A percentile compares a stretch with the other conserved stretches of the same genome.
phyloP scores from a whole-genome alignment of 768 basidiomycete genomes.

The Rhodotorula paludigena region DNA sequence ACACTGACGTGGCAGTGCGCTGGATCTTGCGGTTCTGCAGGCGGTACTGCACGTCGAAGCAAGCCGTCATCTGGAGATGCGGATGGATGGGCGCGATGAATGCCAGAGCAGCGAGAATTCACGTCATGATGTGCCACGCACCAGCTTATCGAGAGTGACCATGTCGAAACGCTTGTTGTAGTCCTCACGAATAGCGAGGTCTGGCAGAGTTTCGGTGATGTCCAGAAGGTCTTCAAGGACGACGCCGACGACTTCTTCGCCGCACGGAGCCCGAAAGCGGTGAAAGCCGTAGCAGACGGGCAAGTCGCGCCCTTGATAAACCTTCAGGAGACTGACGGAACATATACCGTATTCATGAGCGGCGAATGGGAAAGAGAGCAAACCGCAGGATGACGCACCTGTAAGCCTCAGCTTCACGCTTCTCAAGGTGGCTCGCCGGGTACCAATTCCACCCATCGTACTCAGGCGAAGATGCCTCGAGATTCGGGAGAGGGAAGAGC shows the following conservation, averaged over 20 bases:
- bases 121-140: too few species aligned
- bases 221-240: slow-evolving; percentile 17
- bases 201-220: too few species aligned
- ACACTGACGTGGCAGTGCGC: too few species aligned
- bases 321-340: background rate
- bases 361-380: background rate
- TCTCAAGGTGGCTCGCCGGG: background rate
- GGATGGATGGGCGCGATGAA: too few species aligned
- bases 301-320: slow-evolving; percentile 9
- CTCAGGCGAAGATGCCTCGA: accelerated
- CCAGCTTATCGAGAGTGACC: too few species aligned
- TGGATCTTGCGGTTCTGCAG: too few species aligned
- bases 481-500: background rate
- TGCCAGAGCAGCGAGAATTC: too few species aligned
- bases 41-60: too few species aligned
- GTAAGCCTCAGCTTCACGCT: background rate
- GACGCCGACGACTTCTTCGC: background rate
- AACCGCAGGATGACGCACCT: too few species aligned
- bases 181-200: too few species aligned
- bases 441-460: background rate
- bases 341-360: background rate
- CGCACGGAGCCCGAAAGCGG: background rate
- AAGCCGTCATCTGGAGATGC: too few species aligned
- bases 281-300: slow-evolving; percentile 28
- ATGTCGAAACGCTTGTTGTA: too few species aligned